Conservation (phyloP, 257 asterid genomes). For the Scutellaria galericulata region DNA sequence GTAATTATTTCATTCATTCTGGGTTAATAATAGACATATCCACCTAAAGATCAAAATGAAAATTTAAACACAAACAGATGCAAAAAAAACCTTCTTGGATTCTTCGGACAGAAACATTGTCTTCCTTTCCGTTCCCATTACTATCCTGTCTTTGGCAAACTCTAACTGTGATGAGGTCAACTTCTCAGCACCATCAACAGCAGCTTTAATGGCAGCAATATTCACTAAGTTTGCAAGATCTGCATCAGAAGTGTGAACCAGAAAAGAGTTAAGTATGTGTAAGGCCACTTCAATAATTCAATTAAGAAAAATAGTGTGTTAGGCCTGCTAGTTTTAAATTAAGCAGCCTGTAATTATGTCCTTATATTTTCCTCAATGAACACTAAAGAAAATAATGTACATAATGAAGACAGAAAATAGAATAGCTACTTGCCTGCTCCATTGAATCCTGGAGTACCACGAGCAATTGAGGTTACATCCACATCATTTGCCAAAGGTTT, state of each 20-base stretch:
- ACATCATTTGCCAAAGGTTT: constrained; percentile 87
- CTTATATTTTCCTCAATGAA: neutral
- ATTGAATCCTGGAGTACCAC: constrained; percentile 98
- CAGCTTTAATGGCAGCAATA: constrained; percentile 97
- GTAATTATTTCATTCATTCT: neutral
- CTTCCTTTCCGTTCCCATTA: constrained; percentile 98
- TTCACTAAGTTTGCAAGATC: constrained; percentile 92
- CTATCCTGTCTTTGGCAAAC: constrained; percentile 95
- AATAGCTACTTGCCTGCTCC: constrained; percentile 78
- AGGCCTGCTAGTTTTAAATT: constrained; percentile 2
- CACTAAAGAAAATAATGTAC: constrained; percentile 6
- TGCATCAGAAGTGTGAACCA: constrained; percentile 43
- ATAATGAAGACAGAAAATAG: constrained; percentile 27
- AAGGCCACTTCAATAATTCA: neutral
- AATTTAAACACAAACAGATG: neutral
- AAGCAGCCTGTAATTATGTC: neutral
- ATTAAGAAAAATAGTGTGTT: neutral
- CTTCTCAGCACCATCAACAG: constrained; percentile 97
- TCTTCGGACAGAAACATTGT: constrained; percentile 94
- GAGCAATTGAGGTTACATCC: constrained; percentile 87
- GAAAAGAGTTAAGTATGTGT: constrained; percentile 17
- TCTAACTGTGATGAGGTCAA: constrained; percentile 77
- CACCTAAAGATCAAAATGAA: constrained; percentile 3
- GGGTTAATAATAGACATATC: neutral
- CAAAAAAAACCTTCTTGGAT: constrained; percentile 72